phyloP scores from a whole-genome alignment of 2,329 filamentous ascomycete species.

The Metarhizium album region DNA sequence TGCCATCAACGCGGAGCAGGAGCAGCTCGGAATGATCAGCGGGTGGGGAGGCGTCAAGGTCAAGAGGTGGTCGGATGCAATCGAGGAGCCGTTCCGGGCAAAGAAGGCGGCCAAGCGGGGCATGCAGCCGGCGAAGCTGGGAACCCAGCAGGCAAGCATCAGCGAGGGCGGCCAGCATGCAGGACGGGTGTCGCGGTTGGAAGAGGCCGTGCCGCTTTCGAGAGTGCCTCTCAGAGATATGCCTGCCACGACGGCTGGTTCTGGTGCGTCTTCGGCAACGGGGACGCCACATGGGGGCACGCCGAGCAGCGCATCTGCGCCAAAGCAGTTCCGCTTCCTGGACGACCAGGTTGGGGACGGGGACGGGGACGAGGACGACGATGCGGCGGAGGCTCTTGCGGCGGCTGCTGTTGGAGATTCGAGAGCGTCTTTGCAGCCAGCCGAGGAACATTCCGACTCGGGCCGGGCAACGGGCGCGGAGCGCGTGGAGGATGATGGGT shows the following conservation, averaged over 20 bases:
- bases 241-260: slow-evolving; percentile 11
- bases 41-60: slow-evolving; percentile 97
- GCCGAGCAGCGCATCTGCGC: slow-evolving; percentile 3
- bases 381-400: slow-evolving; percentile 29
- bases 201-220: slow-evolving; percentile 29
- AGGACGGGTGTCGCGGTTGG: slow-evolving; percentile 18
- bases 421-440: slow-evolving; percentile 25
- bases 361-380: slow-evolving; percentile 36
- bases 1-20: slow-evolving; percentile 77
- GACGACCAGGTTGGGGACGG: slow-evolving; percentile 28
- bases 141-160: neutral
- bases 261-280: slow-evolving; percentile 3
- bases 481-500: slow-evolving; percentile 21
- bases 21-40: slow-evolving; percentile 73
- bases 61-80: slow-evolving; percentile 68
- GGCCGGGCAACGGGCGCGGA: neutral
- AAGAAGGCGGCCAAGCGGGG: slow-evolving; percentile 52
- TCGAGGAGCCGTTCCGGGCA: slow-evolving; percentile 76
- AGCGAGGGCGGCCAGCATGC: slow-evolving; percentile 5
- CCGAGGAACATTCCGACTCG: slow-evolving; percentile 12
- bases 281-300: neutral
- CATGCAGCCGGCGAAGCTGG: slow-evolving; percentile 12
- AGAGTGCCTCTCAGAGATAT: slow-evolving; percentile 31
- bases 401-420: slow-evolving; percentile 37
- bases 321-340: slow-evolving; percentile 26